Base-by-base conservation (phyloP, 2,329 filamentous ascomycete genomes). In the Aspergillus ibericus region DNA sequence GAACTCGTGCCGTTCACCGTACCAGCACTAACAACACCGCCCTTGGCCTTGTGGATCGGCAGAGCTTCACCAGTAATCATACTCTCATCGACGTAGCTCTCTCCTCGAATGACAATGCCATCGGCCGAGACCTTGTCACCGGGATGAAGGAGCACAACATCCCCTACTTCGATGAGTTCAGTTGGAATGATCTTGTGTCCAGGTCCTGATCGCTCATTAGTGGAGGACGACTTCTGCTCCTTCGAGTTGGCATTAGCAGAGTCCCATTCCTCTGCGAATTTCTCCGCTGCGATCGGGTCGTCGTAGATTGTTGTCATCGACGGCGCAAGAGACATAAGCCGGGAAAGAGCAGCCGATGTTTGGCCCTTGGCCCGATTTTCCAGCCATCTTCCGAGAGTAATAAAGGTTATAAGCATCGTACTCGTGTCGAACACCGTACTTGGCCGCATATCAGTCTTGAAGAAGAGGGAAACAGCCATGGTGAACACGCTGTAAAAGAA, bases 61-160 rank as follows among this genome's bases (percentile, higher is more conserved):
- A 97, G 93, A 2, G 95, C 90, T 78, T 99, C 95, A 64, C 95
- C 95, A 5, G 95, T 99, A 50, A 99, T 93, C 93, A 98, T 98
- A 72, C 92, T 96, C 78, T 99, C 95, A 66, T 99, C 92, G 20
- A 97, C 86, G 69, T 96, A 96, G 35, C 92, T 96, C 75, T 97
- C 91, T 32, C 95, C 95, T 54, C 90, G 87, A 56, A 92, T 91
- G 53, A 99, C 85, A 8, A 86, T 83, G 49, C 95, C 95, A 72
- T 99, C 95, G 1, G 93, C 93, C 1, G 95, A 93, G 58, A 99
- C 92, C 79, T 98, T 98, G 78, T 98, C 95, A 55, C 95, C 95
- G 6, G 95, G 95, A 56, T 92, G 89, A 56, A 99, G 84, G 62
- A 98, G 87, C 59, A 98, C 93, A 64, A 99, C 86, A 72, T 99